phyloP scores from a whole-genome alignment of 768 basidiomycete species.

The Fomitopsis pulvina region DNA sequence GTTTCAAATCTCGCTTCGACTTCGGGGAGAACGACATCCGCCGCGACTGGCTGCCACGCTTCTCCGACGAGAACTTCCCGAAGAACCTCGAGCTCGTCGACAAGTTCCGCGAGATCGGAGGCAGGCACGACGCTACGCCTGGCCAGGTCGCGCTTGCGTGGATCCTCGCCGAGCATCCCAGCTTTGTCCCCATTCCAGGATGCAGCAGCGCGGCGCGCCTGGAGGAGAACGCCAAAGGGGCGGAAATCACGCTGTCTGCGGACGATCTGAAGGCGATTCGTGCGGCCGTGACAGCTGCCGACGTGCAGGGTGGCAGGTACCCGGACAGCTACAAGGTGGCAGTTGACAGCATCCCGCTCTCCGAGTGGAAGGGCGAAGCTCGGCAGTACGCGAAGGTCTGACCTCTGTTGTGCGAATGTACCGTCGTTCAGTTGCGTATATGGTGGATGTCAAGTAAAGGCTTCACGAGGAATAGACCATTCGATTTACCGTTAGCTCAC shows the following conservation, averaged over 20 bases:
- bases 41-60: constrained; percentile 16
- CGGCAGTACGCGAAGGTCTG: too few relatives aligned
- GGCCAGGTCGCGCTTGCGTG: constrained; percentile 29
- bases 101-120: constrained; percentile 26
- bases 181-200: constrained; percentile 10
- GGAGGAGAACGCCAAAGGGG: neutral
- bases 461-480: too few relatives aligned
- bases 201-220: neutral
- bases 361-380: neutral
- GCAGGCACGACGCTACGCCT: constrained; percentile 24
- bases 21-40: constrained; percentile 24
- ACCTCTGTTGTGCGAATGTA: too few relatives aligned
- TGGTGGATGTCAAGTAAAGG: too few relatives aligned
- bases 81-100: constrained; percentile 33
- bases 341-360: neutral
- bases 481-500: too few relatives aligned
- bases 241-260: neutral
- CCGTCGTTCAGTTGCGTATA: too few relatives aligned
- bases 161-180: constrained; percentile 28
- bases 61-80: constrained; percentile 35
- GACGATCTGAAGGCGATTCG: neutral
- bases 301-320: neutral
- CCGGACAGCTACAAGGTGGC: neutral
- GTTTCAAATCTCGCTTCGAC: constrained; percentile 18
- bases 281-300: neutral